phyloP scores from a whole-genome alignment of 805 yeast genomes.

The Wickerhamomyces rabaulensis region DNA sequence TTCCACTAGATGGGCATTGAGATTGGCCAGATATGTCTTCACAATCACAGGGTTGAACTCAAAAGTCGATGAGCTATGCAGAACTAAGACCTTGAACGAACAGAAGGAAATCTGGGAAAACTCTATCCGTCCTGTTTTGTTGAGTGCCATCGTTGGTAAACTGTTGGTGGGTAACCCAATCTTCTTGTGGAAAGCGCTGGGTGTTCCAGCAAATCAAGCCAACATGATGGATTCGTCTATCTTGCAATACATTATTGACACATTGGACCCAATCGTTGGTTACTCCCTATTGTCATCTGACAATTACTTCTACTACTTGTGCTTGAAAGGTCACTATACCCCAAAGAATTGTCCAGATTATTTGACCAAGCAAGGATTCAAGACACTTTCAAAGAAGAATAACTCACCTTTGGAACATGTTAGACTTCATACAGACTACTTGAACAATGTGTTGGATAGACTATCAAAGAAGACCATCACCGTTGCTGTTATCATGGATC shows the following conservation, averaged over 20 bases:
- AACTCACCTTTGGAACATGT: conserved; percentile 59
- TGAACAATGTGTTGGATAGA: conserved; percentile 70
- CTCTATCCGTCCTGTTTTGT: conserved; percentile 60
- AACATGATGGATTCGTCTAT: conserved; percentile 72
- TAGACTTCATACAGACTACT: conserved; percentile 73
- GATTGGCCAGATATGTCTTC: conserved; percentile 61
- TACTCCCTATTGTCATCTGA: conserved; percentile 61
- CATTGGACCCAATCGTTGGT: conserved; percentile 68
- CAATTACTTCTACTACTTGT: conserved; percentile 74
- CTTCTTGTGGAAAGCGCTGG: conserved; percentile 84
- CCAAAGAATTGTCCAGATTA: conserved; percentile 71
- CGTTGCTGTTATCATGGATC: conserved; percentile 83
- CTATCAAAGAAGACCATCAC: conserved; percentile 58
- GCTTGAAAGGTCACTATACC: conserved; percentile 56
- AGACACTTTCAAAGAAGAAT: conserved; percentile 35
- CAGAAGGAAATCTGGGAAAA: conserved; percentile 62
- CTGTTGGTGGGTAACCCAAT: conserved; percentile 73
- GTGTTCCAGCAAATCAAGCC: conserved; percentile 86
- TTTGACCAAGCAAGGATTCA: conserved; percentile 54
- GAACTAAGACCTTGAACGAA: conserved; percentile 51
- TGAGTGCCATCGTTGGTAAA: conserved; percentile 64
- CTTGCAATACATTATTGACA: conserved; percentile 65
- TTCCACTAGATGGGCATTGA: conserved; percentile 79
- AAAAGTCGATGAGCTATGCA: conserved; percentile 51
- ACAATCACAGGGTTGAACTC: conserved; percentile 45